Base-by-base conservation (phyloP, 116 monocot species). In the Phalaenopsis hybrid region DNA sequence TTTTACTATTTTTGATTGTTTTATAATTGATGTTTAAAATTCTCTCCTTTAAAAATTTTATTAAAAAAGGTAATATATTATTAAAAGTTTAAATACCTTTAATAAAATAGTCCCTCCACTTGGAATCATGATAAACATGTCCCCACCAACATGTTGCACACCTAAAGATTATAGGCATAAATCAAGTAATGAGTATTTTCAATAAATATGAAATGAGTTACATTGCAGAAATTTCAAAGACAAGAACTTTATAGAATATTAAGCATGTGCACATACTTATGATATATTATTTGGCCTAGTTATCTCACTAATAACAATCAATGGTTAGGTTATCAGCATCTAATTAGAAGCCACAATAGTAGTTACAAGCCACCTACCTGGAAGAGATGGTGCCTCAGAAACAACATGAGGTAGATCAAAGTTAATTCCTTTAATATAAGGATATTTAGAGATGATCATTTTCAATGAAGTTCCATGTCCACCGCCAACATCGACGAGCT, bases 391-490 rank as follows among this genome's bases (percentile, higher is more conserved):
- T 8, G 78, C 82, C 67, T 83, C 44, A 1, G 82, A 83, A n/a
- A 83, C 67, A 17, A 83, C 82, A 68, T 78, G 82, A 20, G 82
- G 82, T 20, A 83, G 50, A 37, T 78, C 82, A 21, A 83, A 83
- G 21, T 83, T 83, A 61, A 78, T 83, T 5, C 82, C 82, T 23
- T 41, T 77, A 23, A 83, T 67, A 50, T 83, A 77, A 12, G 82
- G 77, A 23, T 78, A 46, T 9, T 78, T 83, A 63, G 67, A 67
- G 37, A 78, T 21, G 52, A 83, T 78, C 78, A 67, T 67, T 25
- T 51, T 51, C 59, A 82, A 23, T 48, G 82, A 77, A 28, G 67
- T 77, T 49, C 77, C 82, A 63, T 68, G 34, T 6, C 82, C 82
- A 3, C 82, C 82, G 0, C 78, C 82, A 17, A 83, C 82, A 21